phyloP scores from a whole-genome alignment of 179 eudicot genomes.

The Nepenthes alata region DNA sequence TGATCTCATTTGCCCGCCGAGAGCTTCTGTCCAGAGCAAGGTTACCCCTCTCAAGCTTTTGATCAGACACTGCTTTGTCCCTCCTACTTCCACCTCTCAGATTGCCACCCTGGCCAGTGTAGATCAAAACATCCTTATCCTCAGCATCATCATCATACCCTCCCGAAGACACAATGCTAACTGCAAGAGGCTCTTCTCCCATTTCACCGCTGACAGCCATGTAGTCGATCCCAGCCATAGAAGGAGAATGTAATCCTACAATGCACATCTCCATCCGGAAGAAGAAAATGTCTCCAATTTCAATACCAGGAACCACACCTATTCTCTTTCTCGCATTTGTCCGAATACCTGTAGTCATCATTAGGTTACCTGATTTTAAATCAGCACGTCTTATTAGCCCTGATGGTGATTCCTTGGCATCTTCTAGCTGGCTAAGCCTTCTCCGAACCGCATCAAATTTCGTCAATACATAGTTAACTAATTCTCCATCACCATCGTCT shows the following conservation, averaged over 20 bases:
- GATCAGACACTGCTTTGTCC: conserved; percentile 31
- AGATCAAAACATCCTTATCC: conserved; percentile 35
- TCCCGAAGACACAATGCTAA: conserved; percentile 49
- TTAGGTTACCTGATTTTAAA: conserved; percentile 28
- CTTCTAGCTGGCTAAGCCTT: conserved; percentile 41
- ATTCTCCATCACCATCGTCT: conserved; percentile 32
- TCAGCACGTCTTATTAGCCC: conserved; percentile 32
- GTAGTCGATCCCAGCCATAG: conserved; percentile 60
- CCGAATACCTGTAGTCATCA: conserved; percentile 44
- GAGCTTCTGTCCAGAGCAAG: conserved; percentile 42
- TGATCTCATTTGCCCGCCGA: conserved; percentile 31
- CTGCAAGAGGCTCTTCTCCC: conserved; percentile 42
- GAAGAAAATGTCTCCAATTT: conserved; percentile 55
- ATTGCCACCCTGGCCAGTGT: conserved; percentile 49
- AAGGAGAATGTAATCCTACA: conserved; percentile 49
- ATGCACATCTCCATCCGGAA: conserved; percentile 56
- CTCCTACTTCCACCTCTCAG: conserved; percentile 13
- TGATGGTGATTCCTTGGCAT: conserved; percentile 21
- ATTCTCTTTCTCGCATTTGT: conserved; percentile 42
- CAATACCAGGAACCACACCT: conserved; percentile 50
- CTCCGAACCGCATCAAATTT: conserved; percentile 35
- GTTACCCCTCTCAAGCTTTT: conserved; percentile 58
- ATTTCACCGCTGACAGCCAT: conserved; percentile 18
- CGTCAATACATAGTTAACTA: conserved; percentile 17
- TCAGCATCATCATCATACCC: conserved; percentile 45